Evolutionary conservation across 768 basidiomycete genomes (phyloP).

Genomic region (Boletus vermiculosoides): DNA sequence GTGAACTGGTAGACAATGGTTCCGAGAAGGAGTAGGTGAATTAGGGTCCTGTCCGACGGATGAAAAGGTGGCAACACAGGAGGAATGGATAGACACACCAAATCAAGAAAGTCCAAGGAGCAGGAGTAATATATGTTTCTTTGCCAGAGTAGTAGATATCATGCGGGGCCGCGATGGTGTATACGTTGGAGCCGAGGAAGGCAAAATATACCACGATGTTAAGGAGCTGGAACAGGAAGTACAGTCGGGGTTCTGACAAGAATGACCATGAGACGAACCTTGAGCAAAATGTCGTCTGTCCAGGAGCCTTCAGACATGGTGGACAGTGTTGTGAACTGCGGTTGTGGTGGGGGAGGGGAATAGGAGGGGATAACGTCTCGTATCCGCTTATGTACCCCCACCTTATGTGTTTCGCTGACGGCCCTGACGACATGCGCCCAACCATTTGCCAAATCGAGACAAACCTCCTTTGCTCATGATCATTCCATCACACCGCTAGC

Average conservation of each 20-base stretch:
- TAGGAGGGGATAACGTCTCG: constrained; percentile 17
- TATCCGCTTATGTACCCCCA: constrained; percentile 29
- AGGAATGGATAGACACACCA: constrained; percentile 49
- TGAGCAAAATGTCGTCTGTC: constrained; percentile 81
- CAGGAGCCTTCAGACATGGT: constrained; percentile 58
- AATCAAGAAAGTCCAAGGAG: constrained; percentile 88
- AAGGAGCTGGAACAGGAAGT: constrained; percentile 44
- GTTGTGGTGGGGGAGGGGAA: constrained; percentile 10
- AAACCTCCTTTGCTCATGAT: background rate
- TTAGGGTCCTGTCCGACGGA: constrained; percentile 60
- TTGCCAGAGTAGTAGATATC: constrained; percentile 72
- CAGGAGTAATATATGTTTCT: constrained; percentile 93
- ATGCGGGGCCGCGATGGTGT: constrained; percentile 74
- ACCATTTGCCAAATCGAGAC: constrained; percentile 9
- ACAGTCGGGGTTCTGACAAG: background rate
- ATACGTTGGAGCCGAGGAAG: constrained; percentile 90
- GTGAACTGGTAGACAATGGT: constrained; percentile 91
- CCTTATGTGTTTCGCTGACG: background rate
- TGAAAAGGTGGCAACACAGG: constrained; percentile 7
- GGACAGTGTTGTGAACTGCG: background rate
- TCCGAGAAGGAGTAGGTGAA: constrained; percentile 88
- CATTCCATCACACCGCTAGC: background rate
- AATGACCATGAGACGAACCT: constrained; percentile 42
- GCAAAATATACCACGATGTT: constrained; percentile 83
- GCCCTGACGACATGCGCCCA: constrained; percentile 23